A percentile compares a stretch with the other conserved stretches of the same genome.
These are phyloP conservation scores for Aspergillus aculeatus DNA, from an alignment of 2,329 filamentous ascomycete genomes.

Conservation along the genomic window DNA sequence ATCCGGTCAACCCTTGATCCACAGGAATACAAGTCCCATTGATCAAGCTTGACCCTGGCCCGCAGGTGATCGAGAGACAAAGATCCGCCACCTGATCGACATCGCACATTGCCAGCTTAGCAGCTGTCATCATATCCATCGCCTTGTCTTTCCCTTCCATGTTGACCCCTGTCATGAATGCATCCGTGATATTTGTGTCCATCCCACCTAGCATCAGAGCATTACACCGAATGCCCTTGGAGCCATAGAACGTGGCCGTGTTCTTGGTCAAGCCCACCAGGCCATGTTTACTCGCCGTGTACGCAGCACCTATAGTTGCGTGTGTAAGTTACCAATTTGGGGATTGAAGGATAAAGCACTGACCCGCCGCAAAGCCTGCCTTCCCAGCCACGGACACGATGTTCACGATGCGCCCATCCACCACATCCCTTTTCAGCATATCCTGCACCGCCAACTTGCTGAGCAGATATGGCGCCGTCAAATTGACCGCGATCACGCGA, in stretches of 20 bases:
- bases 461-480: conserved; percentile 56
- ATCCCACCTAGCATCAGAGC: conserved; percentile 56
- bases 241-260: conserved; percentile 57
- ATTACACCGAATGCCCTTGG: conserved; percentile 54
- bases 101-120: conserved; percentile 21
- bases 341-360: conserved; percentile 1
- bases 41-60: conserved; percentile 26
- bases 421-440: conserved; percentile 39
- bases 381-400: conserved; percentile 51
- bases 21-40: conserved; percentile 32
- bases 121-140: conserved; percentile 12
- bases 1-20: conserved; percentile 26
- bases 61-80: conserved; percentile 26
- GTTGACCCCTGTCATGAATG: conserved; percentile 35
- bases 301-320: conserved; percentile 44
- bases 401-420: conserved; percentile 53
- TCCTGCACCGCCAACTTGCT: conserved; percentile 52
- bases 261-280: conserved; percentile 57
- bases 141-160: conserved; percentile 24
- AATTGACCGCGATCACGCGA: conserved; percentile 55
- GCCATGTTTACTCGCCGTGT: conserved; percentile 56
- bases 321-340: too few relatives aligned
- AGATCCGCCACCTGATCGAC: conserved; percentile 29
- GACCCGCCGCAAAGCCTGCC: conserved; percentile 44
- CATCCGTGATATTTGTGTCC: conserved; percentile 55